Evolutionary conservation across 768 basidiomycete genomes (phyloP), one percentile per base, ranked within the genome.

Genomic region (Tylopilus vinaceipallidus): DNA sequence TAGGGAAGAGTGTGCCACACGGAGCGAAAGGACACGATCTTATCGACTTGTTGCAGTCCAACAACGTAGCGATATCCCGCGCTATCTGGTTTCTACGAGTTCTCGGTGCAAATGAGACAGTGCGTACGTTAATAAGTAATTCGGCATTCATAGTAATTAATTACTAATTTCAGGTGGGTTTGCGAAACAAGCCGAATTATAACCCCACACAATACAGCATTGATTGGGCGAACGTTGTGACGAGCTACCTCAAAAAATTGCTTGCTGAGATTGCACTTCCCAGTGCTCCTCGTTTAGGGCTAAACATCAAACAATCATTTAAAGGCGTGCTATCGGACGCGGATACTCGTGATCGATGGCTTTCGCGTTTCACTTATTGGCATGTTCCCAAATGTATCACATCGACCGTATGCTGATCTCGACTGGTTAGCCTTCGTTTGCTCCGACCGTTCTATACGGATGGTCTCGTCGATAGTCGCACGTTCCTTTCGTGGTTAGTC

Each of bases 81-180:
- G 91, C 91, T 4, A 82, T 92, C 7, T 94, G 91, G 91, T 88
- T 92, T 62, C 73, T 93, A 23, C 80, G 91, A 17, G 89, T 91
- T 4, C 82, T 91, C 58, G 91, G 91, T 22, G 89, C 86, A 17
- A 91, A 92, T 57, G 91, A 94, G 69, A 89, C 87, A 42, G 89
- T 90, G 62, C 11, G 50, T 52, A 8, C 20, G 19, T 30, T n/a
- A 50, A 34, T 38, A 27, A 37, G 46, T 34, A 30, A 20, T n/a
- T n/a, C n/a, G 1, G 52, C 2, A 9, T 27, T 42, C 42, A 38
- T 20, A n/a, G 20, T n/a, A 27, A 5, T 44, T 50, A 14, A 55
- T 34, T 39, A 23, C 42, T 24, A 20, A 3, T 42, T 27, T 42
- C 53, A 88, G 88, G 81, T 85, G 19, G 88, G 86, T 24, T 68